Percentiles rank a stretch among this genome's conserved stretches.
Conservation (phyloP, 2,329 filamentous ascomycete genomes). For the Diaporthe ilicicola region DNA sequence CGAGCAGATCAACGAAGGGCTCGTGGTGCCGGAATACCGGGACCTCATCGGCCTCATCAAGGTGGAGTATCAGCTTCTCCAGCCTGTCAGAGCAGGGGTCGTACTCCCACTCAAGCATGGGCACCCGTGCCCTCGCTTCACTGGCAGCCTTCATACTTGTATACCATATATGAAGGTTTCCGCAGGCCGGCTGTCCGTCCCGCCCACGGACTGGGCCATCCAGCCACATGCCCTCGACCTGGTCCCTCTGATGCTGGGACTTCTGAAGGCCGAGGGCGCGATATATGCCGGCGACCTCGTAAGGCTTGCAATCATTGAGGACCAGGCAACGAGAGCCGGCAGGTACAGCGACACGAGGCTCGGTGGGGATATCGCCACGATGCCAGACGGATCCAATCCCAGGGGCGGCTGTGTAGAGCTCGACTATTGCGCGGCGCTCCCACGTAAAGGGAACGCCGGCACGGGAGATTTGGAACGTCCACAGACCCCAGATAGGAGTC, state of each 20-base stretch:
- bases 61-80: not conserved
- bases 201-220: not conserved
- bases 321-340: conserved; percentile 12
- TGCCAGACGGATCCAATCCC: not conserved
- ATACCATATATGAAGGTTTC: conserved; percentile 25
- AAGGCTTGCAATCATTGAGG: not conserved
- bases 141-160: conserved; percentile 5
- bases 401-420: not conserved
- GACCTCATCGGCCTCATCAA: not conserved
- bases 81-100: conserved; percentile 18
- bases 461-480: not conserved
- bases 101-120: not conserved
- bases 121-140: not conserved
- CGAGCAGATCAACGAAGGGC: not conserved
- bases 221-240: conserved; percentile 29
- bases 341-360: not conserved
- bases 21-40: not conserved
- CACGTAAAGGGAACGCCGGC: not conserved
- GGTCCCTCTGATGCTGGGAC: conserved; percentile 9
- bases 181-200: not conserved
- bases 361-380: not conserved
- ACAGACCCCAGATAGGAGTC: not conserved
- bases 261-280: not conserved
- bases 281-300: not conserved
- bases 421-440: not conserved